phyloP scores from a whole-genome alignment of 495 filamentous ascomycete genomes.

The Penicillium coprophilum region DNA sequence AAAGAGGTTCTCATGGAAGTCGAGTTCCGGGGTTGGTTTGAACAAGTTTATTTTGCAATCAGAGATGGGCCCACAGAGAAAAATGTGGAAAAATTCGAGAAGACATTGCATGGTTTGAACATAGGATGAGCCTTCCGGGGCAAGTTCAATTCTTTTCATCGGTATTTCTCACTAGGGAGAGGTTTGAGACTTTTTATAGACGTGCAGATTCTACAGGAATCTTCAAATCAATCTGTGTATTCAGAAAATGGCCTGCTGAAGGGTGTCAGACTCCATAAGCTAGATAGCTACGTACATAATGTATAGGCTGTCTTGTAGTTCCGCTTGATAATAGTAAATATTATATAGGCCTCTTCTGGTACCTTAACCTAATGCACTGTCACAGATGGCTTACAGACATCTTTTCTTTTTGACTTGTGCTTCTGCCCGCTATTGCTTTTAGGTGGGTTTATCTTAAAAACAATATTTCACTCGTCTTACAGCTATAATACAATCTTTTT shows the following conservation, averaged over 20 bases:
- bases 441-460: neutral
- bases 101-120: slow-evolving; percentile 37
- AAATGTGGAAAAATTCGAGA: slow-evolving; percentile 53
- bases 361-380: neutral
- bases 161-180: neutral
- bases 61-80: slow-evolving; percentile 31
- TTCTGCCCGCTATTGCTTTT: neutral
- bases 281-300: neutral
- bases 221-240: neutral
- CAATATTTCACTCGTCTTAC: neutral
- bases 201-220: neutral
- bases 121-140: neutral
- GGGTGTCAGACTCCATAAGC: too few species aligned
- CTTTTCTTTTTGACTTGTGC: neutral
- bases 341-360: neutral
- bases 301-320: neutral
- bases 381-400: neutral
- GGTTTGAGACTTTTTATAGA: neutral
- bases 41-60: slow-evolving; percentile 37
- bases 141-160: neutral
- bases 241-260: too few species aligned
- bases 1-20: slow-evolving; percentile 54
- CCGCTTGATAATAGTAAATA: neutral
- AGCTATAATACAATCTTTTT: neutral
- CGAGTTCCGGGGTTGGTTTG: slow-evolving; percentile 51